A percentile compares a stretch with the other conserved stretches of the same genome.
Evolutionary conservation across 805 yeast genomes (phyloP).

Genomic region (Cyberlindnera americana): DNA sequence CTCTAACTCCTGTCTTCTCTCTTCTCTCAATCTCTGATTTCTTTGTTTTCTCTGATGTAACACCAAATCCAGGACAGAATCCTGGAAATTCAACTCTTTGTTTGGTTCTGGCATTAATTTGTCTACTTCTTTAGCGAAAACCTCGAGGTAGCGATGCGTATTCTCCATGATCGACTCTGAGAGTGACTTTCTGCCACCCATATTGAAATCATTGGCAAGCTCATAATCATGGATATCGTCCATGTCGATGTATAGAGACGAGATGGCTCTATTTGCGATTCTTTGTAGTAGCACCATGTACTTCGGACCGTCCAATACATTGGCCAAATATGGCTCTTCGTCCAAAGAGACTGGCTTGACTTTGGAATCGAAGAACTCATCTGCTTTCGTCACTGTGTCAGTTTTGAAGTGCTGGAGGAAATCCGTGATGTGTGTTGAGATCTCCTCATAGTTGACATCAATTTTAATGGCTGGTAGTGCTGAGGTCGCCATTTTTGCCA

Average conservation of each 20-base stretch:
- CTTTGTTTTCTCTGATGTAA: conserved; percentile 85
- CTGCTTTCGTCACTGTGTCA: conserved; percentile 29
- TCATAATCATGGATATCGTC: conserved; percentile 81
- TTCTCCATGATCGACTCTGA: conserved; percentile 64
- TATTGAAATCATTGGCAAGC: conserved; percentile 35
- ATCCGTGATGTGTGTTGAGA: conserved; percentile 54
- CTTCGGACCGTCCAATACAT: conserved; percentile 51
- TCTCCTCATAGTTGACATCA: conserved; percentile 68
- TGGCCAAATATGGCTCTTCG: conserved; percentile 24
- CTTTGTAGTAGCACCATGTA: conserved; percentile 72
- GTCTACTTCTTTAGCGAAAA: conserved; percentile 74
- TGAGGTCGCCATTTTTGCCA: conserved; percentile 22
- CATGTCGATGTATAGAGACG: conserved; percentile 68
- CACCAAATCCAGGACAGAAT: conserved; percentile 90
- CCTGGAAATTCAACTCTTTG: conserved; percentile 69
- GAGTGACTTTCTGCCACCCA: conserved; percentile 34
- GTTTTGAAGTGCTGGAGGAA: conserved; percentile 67
- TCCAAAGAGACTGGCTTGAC: conserved; percentile 24
- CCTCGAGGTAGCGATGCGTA: conserved; percentile 73
- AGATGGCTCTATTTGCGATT: conserved; percentile 77
- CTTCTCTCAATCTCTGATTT: conserved; percentile 69
- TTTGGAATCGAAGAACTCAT: conserved; percentile 34
- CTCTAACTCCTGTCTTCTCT: conserved; percentile 58
- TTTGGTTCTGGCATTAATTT: conserved; percentile 85
- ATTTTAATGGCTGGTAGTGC: conserved; percentile 62